Percentiles rank a stretch among this genome's conserved stretches.
These are phyloP conservation scores for Lecanicillium sp. DNA, from an alignment of 2,329 filamentous ascomycete genomes.

Conservation along the genomic window DNA sequence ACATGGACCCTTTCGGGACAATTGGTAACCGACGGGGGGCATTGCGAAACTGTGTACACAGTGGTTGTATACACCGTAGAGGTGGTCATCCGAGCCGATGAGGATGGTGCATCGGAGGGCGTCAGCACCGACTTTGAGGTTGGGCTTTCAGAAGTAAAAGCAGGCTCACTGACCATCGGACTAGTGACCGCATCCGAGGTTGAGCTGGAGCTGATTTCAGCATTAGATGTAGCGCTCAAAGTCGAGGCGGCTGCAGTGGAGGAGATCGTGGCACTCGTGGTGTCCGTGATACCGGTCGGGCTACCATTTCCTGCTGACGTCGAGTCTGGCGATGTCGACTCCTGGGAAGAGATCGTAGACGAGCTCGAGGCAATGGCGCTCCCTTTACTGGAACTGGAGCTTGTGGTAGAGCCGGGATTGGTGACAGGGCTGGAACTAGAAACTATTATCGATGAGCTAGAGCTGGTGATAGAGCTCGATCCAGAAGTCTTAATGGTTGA, in stretches of 20 bases:
- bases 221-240: slow-evolving; percentile 10
- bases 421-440: not conserved
- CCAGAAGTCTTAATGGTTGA: not conserved
- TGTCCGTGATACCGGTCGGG: too few species aligned
- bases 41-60: slow-evolving; percentile 22
- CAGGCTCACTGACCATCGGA: slow-evolving; percentile 3
- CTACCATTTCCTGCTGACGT: too few species aligned
- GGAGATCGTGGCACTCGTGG: too few species aligned
- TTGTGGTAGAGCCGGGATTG: not conserved
- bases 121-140: too few species aligned
- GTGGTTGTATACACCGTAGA: slow-evolving; percentile 21
- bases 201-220: not conserved
- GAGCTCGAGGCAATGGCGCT: not conserved
- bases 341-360: not conserved
- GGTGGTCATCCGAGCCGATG: slow-evolving; percentile 12
- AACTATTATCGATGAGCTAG: not conserved
- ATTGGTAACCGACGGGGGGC: slow-evolving; percentile 19
- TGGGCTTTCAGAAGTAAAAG: too few species aligned
- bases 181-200: not conserved
- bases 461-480: not conserved
- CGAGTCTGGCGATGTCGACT: too few species aligned
- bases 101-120: too few species aligned
- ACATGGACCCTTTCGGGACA: slow-evolving; percentile 16
- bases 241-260: slow-evolving; percentile 2
- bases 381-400: not conserved